phyloP scores from a whole-genome alignment of 2,329 filamentous ascomycete genomes.

The Arthrobotrys pseudoclavata region DNA sequence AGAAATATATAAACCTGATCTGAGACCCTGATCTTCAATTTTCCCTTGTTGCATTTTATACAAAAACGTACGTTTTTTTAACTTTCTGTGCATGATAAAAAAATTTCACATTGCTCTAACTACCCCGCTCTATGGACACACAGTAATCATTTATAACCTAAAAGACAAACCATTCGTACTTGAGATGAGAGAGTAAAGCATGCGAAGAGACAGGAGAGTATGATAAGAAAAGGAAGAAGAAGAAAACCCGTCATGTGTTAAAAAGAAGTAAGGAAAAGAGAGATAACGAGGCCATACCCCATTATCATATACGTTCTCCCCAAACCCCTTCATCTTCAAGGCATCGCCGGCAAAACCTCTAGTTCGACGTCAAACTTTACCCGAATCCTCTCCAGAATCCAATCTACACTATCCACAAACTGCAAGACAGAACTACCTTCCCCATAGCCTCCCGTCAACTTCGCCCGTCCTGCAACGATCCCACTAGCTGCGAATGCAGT shows the following conservation, averaged over 20 bases:
- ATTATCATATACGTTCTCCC: background rate
- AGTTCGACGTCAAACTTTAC: slow-evolving; percentile 38
- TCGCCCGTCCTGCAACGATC: slow-evolving; percentile 36
- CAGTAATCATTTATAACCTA: slow-evolving; percentile 16
- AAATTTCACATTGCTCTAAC: slow-evolving; percentile 24
- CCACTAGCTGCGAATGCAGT: slow-evolving; percentile 33
- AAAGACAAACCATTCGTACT: slow-evolving; percentile 33
- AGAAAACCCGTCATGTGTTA: background rate
- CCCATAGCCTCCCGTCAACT: slow-evolving; percentile 23
- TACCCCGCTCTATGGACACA: slow-evolving; percentile 18
- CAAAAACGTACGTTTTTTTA: slow-evolving; percentile 18
- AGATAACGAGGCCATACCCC: background rate
- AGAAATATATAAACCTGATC: background rate
- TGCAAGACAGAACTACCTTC: slow-evolving; percentile 42
- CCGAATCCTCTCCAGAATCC: slow-evolving; percentile 40
- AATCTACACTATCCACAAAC: slow-evolving; percentile 51
- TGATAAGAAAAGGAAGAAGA: slow-evolving; percentile 2
- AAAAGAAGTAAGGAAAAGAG: background rate
- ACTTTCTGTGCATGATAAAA: background rate
- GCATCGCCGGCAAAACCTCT: slow-evolving; percentile 31
- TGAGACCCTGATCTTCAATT: background rate
- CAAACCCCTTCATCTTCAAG: background rate
- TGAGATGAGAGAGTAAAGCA: slow-evolving; percentile 3
- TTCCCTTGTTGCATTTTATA: slow-evolving; percentile 35
- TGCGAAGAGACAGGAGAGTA: background rate